Evolutionary conservation across 805 yeast species (phyloP), one percentile per base, ranked within the genome.

Genomic region (Candida ulmi): DNA sequence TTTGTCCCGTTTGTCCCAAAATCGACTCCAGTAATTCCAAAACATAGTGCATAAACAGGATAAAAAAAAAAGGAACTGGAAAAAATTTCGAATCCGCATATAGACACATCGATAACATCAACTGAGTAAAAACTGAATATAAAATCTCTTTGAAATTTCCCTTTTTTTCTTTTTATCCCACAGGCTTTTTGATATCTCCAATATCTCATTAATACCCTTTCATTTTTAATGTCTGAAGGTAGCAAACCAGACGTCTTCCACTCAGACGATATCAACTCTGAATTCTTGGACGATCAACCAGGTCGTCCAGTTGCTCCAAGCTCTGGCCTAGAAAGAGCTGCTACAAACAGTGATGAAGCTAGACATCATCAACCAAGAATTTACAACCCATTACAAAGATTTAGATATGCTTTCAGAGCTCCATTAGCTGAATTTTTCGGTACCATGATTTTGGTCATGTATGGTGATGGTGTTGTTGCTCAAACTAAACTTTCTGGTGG

Each of bases 391-490:
- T 41, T 53, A 24, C 60, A 55, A 45, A 51, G 47, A 34, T 27
- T 42, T n/a, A 51, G 58, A 47, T 49, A 44, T 36, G 58, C 55
- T 2, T 51, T 46, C 43, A 67, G 76, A 46, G 78, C 72, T 45
- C 68, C 68, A 36, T 45, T 72, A 28, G 78, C 79, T 17, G 80
- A 74, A 54, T 72, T 72, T 48, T 50, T 73, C 36, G 80, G 79
- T 17, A 68, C 75, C 5, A 48, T 71, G 56, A 54, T 72, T 5
- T 49, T 75, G 50, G 61, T 72, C 16, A 43, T 66, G 40, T 61
- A 68, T 33, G 80, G 80, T 46, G 68, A 64, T 44, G 75, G 76
- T 33, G 71, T 68, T 27, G 68, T 65, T 35, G 71, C 74, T 30
- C 80, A 75, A 55, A 60, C 53, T 23, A 50, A 51, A 28, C 42